These are phyloP conservation scores for Cercospora nicotianae DNA, from an alignment of 2,329 filamentous ascomycete species.

Conservation along the genomic window DNA sequence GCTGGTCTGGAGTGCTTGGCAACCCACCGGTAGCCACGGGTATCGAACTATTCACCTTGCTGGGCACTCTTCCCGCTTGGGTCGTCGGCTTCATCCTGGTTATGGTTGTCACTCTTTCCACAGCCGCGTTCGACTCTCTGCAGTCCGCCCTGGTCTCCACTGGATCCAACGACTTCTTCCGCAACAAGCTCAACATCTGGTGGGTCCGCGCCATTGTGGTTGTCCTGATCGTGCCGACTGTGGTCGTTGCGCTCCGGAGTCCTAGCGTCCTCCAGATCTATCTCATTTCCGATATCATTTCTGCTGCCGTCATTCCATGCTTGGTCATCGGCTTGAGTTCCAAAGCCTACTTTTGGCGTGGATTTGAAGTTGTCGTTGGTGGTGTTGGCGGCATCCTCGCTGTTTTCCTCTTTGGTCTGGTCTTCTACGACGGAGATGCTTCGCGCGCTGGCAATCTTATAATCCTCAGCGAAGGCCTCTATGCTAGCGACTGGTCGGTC, in stretches of 20 bases:
- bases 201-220: conserved; percentile 69
- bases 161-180: conserved; percentile 82
- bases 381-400: conserved; percentile 75
- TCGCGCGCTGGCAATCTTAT: conserved; percentile 65
- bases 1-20: conserved; percentile 73
- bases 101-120: conserved; percentile 69
- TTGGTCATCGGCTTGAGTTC: conserved; percentile 71
- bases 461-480: conserved; percentile 71
- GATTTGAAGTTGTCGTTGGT: conserved; percentile 76
- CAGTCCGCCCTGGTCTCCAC: conserved; percentile 77
- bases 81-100: conserved; percentile 79
- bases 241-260: conserved; percentile 71
- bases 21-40: conserved; percentile 63
- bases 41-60: conserved; percentile 72
- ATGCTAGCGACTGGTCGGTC: conserved; percentile 74
- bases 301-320: conserved; percentile 72
- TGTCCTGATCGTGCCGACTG: conserved; percentile 69
- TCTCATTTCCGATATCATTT: conserved; percentile 77
- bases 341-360: conserved; percentile 69
- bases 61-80: conserved; percentile 72
- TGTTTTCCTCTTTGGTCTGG: conserved; percentile 76
- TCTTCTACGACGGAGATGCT: conserved; percentile 69
- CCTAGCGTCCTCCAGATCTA: conserved; percentile 78
- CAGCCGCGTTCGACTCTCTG: conserved; percentile 75
- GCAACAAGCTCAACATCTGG: conserved; percentile 76